Percentiles rank a stretch among this genome's conserved stretches.
Evolutionary conservation across 495 filamentous ascomycete genomes (phyloP).

Genomic region (Oidiodendron maius): DNA sequence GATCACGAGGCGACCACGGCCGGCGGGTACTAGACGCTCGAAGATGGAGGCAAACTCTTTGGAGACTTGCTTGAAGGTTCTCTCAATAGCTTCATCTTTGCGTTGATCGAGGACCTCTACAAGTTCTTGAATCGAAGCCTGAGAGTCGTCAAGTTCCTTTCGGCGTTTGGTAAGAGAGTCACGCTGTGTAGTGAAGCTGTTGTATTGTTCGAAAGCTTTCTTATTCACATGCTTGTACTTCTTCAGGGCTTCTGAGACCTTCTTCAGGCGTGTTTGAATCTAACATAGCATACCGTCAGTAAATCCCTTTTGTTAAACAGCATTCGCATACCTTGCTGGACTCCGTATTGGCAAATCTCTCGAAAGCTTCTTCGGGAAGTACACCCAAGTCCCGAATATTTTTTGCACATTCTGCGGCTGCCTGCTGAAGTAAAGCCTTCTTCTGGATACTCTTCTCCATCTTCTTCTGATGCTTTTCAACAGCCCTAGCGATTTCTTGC

Average conservation of each 20-base stretch:
- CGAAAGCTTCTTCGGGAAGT: slow-evolving; percentile 89
- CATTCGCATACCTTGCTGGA: slow-evolving; percentile 57
- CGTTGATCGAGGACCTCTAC: slow-evolving; percentile 88
- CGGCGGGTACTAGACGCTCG: slow-evolving; percentile 89
- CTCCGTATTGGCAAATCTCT: slow-evolving; percentile 76
- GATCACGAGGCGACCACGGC: slow-evolving; percentile 85
- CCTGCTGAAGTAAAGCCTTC: slow-evolving; percentile 68
- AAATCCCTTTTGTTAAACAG: neutral
- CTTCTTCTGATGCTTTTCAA: slow-evolving; percentile 81
- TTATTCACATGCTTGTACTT: slow-evolving; percentile 98
- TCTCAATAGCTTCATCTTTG: slow-evolving; percentile 94
- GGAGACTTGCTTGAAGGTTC: slow-evolving; percentile 96
- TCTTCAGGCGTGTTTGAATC: slow-evolving; percentile 82
- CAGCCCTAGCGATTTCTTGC: slow-evolving; percentile 70
- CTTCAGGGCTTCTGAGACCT: slow-evolving; percentile 89
- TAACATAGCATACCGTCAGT: slow-evolving; percentile 23
- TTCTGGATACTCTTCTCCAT: slow-evolving; percentile 91
- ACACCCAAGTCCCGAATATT: slow-evolving; percentile 92
- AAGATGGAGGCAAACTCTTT: slow-evolving; percentile 89
- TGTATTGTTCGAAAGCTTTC: slow-evolving; percentile 98
- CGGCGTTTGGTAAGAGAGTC: slow-evolving; percentile 76
- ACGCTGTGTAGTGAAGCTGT: slow-evolving; percentile 88
- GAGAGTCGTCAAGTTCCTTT: slow-evolving; percentile 76
- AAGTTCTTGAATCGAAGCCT: slow-evolving; percentile 81
- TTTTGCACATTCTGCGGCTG: slow-evolving; percentile 70